Evolutionary conservation across 1,284 basidiomycete species (phyloP).

Genomic region (Cutaneotrichosporon mucoides): DNA sequence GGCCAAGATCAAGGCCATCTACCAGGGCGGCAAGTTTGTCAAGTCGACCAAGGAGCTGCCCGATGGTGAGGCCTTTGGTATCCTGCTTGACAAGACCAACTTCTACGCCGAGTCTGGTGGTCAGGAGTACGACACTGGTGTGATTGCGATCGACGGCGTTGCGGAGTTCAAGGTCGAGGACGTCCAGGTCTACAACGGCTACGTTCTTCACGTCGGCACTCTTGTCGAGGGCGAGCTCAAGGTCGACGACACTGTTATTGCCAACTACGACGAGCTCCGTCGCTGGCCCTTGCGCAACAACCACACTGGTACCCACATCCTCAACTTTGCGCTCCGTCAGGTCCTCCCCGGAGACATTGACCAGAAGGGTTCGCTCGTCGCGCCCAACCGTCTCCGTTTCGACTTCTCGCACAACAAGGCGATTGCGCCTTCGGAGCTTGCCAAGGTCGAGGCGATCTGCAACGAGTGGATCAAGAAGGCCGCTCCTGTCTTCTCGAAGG

Average conservation of each 20-base stretch:
- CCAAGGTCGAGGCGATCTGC: conserved; percentile 77
- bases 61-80: conserved; percentile 64
- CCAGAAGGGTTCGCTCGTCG: conserved; percentile 96
- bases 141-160: conserved; percentile 84
- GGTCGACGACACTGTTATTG: conserved; percentile 65
- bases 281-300: conserved; percentile 95
- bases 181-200: conserved; percentile 81
- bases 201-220: conserved; percentile 83
- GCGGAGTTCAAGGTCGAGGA: conserved; percentile 92
- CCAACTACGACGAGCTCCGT: conserved; percentile 79
- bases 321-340: conserved; percentile 90
- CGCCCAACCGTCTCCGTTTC: conserved; percentile 91
- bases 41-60: conserved; percentile 64
- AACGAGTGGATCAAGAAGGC: conserved; percentile 87
- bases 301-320: conserved; percentile 97
- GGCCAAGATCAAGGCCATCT: conserved; percentile 78
- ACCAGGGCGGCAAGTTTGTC: conserved; percentile 74
- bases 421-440: conserved; percentile 68
- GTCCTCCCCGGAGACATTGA: conserved; percentile 94
- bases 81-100: conserved; percentile 89
- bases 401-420: conserved; percentile 96
- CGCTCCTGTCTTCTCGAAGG: conserved; percentile 82
- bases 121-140: conserved; percentile 94
- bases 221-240: conserved; percentile 71
- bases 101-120: conserved; percentile 98